These are phyloP conservation scores for Stachybotrys chartarum DNA, from an alignment of 2,329 filamentous ascomycete genomes.

Conservation along the genomic window DNA sequence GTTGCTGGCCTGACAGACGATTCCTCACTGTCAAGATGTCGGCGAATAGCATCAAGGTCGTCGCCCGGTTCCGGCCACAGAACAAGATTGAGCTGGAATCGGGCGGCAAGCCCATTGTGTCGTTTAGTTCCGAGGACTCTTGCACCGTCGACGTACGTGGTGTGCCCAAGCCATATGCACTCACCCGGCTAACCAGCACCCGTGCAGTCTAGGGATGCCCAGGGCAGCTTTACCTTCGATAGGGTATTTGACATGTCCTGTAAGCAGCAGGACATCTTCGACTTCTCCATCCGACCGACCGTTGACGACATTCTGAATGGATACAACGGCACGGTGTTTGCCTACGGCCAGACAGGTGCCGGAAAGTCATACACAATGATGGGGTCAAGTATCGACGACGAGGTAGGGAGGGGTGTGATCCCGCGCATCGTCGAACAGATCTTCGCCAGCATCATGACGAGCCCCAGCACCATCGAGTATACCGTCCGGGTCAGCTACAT, in stretches of 20 bases:
- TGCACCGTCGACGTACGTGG: slow-evolving; percentile 71
- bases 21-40: slow-evolving; percentile 38
- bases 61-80: slow-evolving; percentile 95
- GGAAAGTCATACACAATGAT: slow-evolving; percentile 98
- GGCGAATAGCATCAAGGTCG: slow-evolving; percentile 72
- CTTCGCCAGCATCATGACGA: slow-evolving; percentile 88
- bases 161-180: neutral
- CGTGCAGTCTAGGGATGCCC: slow-evolving; percentile 68
- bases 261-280: slow-evolving; percentile 88
- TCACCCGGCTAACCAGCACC: slow-evolving; percentile 13
- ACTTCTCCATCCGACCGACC: slow-evolving; percentile 92
- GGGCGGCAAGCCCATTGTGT: slow-evolving; percentile 86
- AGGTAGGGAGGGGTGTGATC: slow-evolving; percentile 84
- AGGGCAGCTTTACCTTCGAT: slow-evolving; percentile 91
- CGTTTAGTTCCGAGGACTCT: slow-evolving; percentile 82
- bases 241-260: slow-evolving; percentile 94
- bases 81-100: slow-evolving; percentile 89
- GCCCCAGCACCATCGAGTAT: slow-evolving; percentile 91
- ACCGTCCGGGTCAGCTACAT: slow-evolving; percentile 98
- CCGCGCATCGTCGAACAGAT: slow-evolving; percentile 97
- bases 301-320: slow-evolving; percentile 98
- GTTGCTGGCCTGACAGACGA: slow-evolving; percentile 11
- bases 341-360: slow-evolving; percentile 95
- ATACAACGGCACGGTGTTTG: slow-evolving; percentile 98
- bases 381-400: slow-evolving; percentile 77